These are phyloP conservation scores for Candolleomyces aberdarensis DNA, from an alignment of 768 basidiomycete species.

Conservation along the genomic window DNA sequence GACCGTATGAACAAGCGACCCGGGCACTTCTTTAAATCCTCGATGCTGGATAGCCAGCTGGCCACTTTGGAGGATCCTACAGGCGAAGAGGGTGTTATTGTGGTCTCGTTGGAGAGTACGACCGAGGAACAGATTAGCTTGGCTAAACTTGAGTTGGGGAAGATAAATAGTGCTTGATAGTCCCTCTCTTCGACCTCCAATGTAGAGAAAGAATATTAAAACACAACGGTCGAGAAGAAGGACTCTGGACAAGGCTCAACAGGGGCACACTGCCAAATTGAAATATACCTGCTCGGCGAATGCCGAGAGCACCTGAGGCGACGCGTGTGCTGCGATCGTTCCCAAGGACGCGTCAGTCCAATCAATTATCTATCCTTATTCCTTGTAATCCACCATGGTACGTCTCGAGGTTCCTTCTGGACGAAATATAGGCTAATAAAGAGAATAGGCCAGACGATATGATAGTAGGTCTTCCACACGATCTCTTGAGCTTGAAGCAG, in stretches of 20 bases:
- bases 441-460: slow-evolving; percentile 80
- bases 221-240: not conserved
- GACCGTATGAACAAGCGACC: slow-evolving; percentile 61
- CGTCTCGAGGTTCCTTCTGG: slow-evolving; percentile 14
- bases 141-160: slow-evolving; percentile 41
- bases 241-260: not conserved
- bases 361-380: slow-evolving; percentile 8
- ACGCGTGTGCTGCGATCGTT: slow-evolving; percentile 36
- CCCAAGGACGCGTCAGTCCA: slow-evolving; percentile 40
- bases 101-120: slow-evolving; percentile 49
- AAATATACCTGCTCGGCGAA: slow-evolving; percentile 7
- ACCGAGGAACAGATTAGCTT: slow-evolving; percentile 53
- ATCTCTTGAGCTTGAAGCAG: slow-evolving; percentile 9
- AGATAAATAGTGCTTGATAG: slow-evolving; percentile 1
- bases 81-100: slow-evolving; percentile 65
- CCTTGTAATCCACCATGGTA: slow-evolving; percentile 43
- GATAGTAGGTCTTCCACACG: slow-evolving; percentile 64
- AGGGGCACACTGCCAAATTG: not conserved
- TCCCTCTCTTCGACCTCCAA: too few species aligned
- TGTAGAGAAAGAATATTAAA: too few species aligned
- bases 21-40: slow-evolving; percentile 82
- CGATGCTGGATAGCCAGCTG: slow-evolving; percentile 81
- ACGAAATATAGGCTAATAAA: too few species aligned
- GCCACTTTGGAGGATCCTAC: slow-evolving; percentile 65
- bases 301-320: slow-evolving; percentile 37